Conservation (phyloP, 2,329 filamentous ascomycete species). For the Hypoxylon rubiginosum region DNA sequence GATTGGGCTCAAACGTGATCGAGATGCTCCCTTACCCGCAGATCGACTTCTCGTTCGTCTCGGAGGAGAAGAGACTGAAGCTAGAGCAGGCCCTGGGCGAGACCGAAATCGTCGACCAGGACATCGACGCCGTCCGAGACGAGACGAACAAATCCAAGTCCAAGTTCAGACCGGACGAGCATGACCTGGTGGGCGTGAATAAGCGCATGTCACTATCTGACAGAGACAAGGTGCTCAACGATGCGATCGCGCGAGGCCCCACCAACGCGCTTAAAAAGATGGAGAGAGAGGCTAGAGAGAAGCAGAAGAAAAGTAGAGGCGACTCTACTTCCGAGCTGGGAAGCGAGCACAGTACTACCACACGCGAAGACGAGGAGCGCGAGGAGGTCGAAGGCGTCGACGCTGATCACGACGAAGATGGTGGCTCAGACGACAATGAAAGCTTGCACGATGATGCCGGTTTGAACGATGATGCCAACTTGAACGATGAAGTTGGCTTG, state of each 20-base stretch:
- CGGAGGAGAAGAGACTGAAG: slow-evolving; percentile 4
- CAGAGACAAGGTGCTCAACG: slow-evolving; percentile 13
- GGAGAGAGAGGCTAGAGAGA: not conserved
- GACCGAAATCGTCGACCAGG: slow-evolving; percentile 29
- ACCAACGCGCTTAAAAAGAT: not conserved
- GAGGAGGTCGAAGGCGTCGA: not conserved
- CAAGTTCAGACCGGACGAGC: not conserved
- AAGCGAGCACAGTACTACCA: not conserved
- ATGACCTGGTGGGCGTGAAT: not conserved
- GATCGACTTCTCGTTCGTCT: slow-evolving; percentile 41
- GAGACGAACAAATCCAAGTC: not conserved
- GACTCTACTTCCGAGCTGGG: not conserved
- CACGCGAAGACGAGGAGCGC: not conserved
- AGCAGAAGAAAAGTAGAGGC: not conserved
- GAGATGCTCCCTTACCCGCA: slow-evolving; percentile 48
- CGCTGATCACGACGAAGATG: slow-evolving; percentile 1
- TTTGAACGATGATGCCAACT: not conserved
- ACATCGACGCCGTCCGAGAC: slow-evolving; percentile 17
- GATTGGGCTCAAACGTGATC: slow-evolving; percentile 40
- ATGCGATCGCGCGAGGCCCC: not conserved
- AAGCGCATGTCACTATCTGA: not conserved
- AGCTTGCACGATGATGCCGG: not conserved
- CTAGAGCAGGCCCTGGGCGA: slow-evolving; percentile 30
- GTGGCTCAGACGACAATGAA: not conserved
- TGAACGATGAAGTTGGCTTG: not conserved